These are phyloP conservation scores for Torulaspora quercuum DNA, from an alignment of 805 yeast species.

Conservation along the genomic window DNA sequence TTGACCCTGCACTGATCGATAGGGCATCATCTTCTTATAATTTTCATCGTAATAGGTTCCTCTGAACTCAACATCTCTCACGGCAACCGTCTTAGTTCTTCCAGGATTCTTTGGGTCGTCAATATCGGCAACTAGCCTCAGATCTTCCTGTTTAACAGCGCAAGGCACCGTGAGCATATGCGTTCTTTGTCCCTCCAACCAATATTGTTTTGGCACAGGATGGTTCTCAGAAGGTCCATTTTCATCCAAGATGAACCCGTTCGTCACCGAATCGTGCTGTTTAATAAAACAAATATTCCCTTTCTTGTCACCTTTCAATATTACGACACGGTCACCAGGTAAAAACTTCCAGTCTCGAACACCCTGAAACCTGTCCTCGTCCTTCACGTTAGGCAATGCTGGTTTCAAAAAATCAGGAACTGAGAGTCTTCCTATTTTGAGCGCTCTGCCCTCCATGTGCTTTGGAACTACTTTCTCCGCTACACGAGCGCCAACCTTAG, in stretches of 20 bases:
- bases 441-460: constrained; percentile 30
- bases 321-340: constrained; percentile 74
- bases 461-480: constrained; percentile 33
- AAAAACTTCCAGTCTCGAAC: constrained; percentile 57
- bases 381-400: constrained; percentile 33
- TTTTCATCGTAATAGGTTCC: constrained; percentile 73
- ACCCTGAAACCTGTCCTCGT: constrained; percentile 38
- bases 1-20: constrained; percentile 69
- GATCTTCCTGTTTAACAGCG: constrained; percentile 53
- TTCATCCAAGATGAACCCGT: constrained; percentile 61
- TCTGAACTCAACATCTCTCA: constrained; percentile 63
- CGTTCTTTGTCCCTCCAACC: constrained; percentile 68
- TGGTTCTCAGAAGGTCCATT: constrained; percentile 61
- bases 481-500: constrained; percentile 40
- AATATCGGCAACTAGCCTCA: constrained; percentile 76
- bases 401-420: constrained; percentile 40
- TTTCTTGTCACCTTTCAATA: constrained; percentile 63
- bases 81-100: constrained; percentile 64
- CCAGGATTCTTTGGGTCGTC: constrained; percentile 58
- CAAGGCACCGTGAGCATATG: constrained; percentile 70
- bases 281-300: constrained; percentile 73
- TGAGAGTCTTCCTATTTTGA: constrained; percentile 32
- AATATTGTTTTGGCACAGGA: constrained; percentile 66
- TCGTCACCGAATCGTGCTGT: constrained; percentile 55
- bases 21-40: constrained; percentile 69